A percentile compares a stretch with the other conserved stretches of the same genome.
These are phyloP conservation scores for Teratosphaeria pseudoeucalypti DNA, from an alignment of 2,329 filamentous ascomycete species.

Conservation along the genomic window DNA sequence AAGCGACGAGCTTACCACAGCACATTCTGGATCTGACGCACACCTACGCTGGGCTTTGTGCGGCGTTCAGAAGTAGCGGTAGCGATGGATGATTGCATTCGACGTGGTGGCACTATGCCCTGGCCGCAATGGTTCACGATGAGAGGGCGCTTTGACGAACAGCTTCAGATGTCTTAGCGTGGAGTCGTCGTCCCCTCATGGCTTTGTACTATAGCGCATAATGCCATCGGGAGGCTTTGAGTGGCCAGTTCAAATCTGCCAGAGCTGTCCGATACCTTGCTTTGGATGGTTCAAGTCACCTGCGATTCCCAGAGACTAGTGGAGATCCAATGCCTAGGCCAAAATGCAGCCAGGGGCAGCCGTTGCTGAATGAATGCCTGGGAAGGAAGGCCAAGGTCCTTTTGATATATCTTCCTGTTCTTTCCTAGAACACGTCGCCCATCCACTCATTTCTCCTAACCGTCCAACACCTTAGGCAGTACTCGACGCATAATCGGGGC, in stretches of 20 bases:
- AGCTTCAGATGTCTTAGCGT: background rate
- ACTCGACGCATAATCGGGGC: no score
- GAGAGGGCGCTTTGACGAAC: background rate
- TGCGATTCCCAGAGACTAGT: no score
- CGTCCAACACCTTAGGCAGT: no score
- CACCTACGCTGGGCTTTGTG: slow-evolving; percentile 89
- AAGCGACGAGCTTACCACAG: slow-evolving; percentile 88
- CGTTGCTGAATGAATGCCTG: no score
- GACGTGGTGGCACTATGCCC: background rate
- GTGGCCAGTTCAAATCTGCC: background rate
- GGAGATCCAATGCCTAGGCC: no score
- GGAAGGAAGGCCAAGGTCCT: no score
- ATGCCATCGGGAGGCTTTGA: background rate
- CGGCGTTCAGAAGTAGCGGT: slow-evolving; percentile 87
- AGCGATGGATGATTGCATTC: slow-evolving; percentile 51
- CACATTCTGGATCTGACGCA: slow-evolving; percentile 89
- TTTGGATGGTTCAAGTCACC: no score
- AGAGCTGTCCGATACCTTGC: background rate
- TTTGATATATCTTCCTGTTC: no score
- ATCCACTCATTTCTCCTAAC: no score
- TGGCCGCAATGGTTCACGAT: background rate
- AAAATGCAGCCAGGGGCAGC: no score
- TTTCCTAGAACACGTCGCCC: no score
- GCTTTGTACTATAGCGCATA: background rate
- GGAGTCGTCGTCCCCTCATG: background rate